Base-by-base conservation (phyloP, 2,329 filamentous ascomycete genomes). In the Phialocephala sp. region DNA sequence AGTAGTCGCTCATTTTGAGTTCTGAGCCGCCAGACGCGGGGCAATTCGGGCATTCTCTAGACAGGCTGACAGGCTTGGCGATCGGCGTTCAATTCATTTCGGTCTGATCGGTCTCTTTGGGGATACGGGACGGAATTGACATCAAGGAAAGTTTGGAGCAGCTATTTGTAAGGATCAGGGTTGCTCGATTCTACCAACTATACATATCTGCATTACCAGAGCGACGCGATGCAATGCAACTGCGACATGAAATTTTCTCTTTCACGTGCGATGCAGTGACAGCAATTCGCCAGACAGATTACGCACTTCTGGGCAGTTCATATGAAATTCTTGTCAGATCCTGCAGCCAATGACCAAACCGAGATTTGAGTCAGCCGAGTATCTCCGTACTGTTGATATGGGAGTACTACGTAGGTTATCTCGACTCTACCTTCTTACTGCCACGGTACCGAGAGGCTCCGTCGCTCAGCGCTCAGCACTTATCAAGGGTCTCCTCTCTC, bases 1-100 rank as follows among this genome's bases (percentile, higher is more conserved):
- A 27, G 6, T 9, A 18, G 24, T 54, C 50, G 22, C 50, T 54
- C 50, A 54, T 35, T 54, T 54, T 35, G 50, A 54, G 50, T 54
- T 54, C 24, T 18, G 50, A 54, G 50, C 22, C 45, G 45, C n/a
- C 8, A 22, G 8, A 14, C 45, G 45, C n/a, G 45, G 43, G 20
- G 8, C 22, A 18, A 22, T 8, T 8, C 9, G 12, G 41, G 15
- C 41, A 22, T 50, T 27, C 20, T 22, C 45, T 50, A 50, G 45
- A 50, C 12, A 20, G 45, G 45, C n/a, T 50, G 20, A n/a, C 4
- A 50, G 45, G 22, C 45, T 50, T 50, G 45, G 45, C 45, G 45
- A 50, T 50, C 22, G 45, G 45, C 20, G 22, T 50, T 50, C n/a
- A n/a, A n/a, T 50, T 1, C 20, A 50, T 18, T 24, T 18, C 4